Evolutionary conservation across 23 red algal genomes (phyloP), one percentile per base, ranked within the genome.

Genomic region (Gracilaria domingensis): DNA sequence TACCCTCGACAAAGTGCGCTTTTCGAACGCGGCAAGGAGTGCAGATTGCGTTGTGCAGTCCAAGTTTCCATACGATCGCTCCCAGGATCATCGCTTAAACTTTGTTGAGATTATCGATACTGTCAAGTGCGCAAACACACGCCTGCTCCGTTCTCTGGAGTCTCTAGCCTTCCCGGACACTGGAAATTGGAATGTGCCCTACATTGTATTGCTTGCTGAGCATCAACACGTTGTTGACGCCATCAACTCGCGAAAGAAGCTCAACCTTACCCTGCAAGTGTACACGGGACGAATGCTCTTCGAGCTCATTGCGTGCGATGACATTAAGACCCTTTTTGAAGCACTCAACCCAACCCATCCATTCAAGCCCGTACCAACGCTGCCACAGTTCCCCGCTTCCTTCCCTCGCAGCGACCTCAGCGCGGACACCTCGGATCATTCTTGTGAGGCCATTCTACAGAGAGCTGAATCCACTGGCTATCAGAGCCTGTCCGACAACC

Each of bases 381-480:
- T 80, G 9, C 36, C 23, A 39, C 18, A 59, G 51, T 50, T 24
- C 62, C 73, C 87, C 11, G 28, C 71, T 24, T 35, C 55, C 21
- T 79, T 90, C 34, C 66, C 73, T 53, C 66, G 56, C 14, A 90
- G 87, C 56, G 50, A 70, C 12, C 73, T 56, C 8, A 49, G 47
- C 14, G 4, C 87, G 12, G 28, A 13, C 47, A 54, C 33, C 5
- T 13, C 47, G 11, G n/a, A 37, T 7, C 40, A 76, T 60, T 76
- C 87, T 17, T 60, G 50, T 47, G 66, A 53, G 29, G 76, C 66
- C 14, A 71, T 90, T 40, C 39, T 90, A 25, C 87, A 74, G 33
- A 59, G 76, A 60, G 87, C 87, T 44, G 87, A 90, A 71, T 90
- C 87, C 54, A 80, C 75, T 39, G 87, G 87, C 12, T 80, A 90